A percentile compares a stretch with the other conserved stretches of the same genome.
phyloP scores from a whole-genome alignment of 169 alveolate genomes.

The Plasmodium falciparum region DNA sequence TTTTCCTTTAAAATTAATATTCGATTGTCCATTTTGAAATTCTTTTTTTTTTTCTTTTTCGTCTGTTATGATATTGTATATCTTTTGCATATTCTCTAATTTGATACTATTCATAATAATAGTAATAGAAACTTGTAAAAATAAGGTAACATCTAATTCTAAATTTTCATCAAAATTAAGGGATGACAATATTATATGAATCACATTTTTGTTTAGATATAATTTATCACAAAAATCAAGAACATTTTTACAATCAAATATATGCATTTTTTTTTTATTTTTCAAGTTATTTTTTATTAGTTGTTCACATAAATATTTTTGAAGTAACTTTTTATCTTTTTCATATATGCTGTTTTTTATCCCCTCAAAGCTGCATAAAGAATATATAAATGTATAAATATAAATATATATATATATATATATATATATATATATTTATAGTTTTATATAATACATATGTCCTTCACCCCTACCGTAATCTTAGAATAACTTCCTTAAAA shows the following conservation, averaged over 20 bases:
- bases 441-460: too few relatives aligned
- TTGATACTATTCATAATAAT: conserved; percentile 53
- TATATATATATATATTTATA: background rate
- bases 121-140: conserved; percentile 50
- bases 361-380: conserved; percentile 46
- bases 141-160: conserved; percentile 39
- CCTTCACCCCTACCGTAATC: conserved; percentile 25
- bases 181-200: conserved; percentile 60
- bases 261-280: conserved; percentile 62
- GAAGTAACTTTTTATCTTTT: conserved; percentile 42
- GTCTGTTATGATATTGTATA: conserved; percentile 41
- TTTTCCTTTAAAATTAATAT: conserved; percentile 10
- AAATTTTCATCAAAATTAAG: conserved; percentile 51
- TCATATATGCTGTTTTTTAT: conserved; percentile 72
- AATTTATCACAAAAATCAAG: conserved; percentile 62
- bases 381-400: background rate
- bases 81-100: conserved; percentile 62
- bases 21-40: conserved; percentile 16
- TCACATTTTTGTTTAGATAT: conserved; percentile 55
- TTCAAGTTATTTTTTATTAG: conserved; percentile 43
- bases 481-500: conserved; percentile 35
- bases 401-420: background rate
- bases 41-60: conserved; percentile 68
- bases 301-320: conserved; percentile 54
- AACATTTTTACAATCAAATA: conserved; percentile 66